These are phyloP conservation scores for Thermochaetoides thermophila DNA, from an alignment of 495 filamentous ascomycete species.

Conservation along the genomic window DNA sequence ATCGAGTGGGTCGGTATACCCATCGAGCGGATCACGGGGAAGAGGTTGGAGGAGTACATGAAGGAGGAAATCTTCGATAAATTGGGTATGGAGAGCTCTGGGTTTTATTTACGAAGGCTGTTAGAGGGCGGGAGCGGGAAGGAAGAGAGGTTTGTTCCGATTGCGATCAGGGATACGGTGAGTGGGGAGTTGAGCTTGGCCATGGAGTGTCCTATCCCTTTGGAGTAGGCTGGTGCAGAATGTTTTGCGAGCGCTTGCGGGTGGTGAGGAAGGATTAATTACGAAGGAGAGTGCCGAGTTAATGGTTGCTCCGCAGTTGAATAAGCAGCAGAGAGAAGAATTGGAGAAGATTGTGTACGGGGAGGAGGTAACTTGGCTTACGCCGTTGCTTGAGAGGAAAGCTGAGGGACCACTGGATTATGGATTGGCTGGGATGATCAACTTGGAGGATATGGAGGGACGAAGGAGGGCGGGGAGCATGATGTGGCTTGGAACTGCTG, in stretches of 20 bases:
- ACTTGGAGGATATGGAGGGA: constrained; percentile 15
- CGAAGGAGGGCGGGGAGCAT: constrained; percentile 22
- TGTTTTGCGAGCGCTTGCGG: constrained; percentile 18
- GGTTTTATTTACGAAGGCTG: constrained; percentile 5
- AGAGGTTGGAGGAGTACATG: constrained; percentile 14
- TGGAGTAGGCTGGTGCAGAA: constrained; percentile 6
- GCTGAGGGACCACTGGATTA: constrained; percentile 11
- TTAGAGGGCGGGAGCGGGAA: neutral
- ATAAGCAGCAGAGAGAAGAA: constrained; percentile 11
- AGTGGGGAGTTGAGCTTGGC: constrained; percentile 3
- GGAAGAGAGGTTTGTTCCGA: constrained; percentile 1
- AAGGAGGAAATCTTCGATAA: constrained; percentile 9
- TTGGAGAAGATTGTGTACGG: constrained; percentile 2
- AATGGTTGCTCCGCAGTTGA: constrained; percentile 39
- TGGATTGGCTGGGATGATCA: constrained; percentile 16
- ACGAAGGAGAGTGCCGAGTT: constrained; percentile 23
- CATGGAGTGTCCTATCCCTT: neutral
- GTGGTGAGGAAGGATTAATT: constrained; percentile 5
- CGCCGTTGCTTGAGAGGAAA: constrained; percentile 6
- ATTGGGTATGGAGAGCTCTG: constrained; percentile 11
- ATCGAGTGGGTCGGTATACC: constrained; percentile 20
- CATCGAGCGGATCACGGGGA: constrained; percentile 12
- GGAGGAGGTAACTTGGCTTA: constrained; percentile 8
- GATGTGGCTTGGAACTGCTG: constrained; percentile 20
- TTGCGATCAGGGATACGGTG: constrained; percentile 2